Percentiles rank a stretch among this genome's conserved stretches.
phyloP scores from a whole-genome alignment of 163 green algal species.

The Scenedesmus sp. region DNA sequence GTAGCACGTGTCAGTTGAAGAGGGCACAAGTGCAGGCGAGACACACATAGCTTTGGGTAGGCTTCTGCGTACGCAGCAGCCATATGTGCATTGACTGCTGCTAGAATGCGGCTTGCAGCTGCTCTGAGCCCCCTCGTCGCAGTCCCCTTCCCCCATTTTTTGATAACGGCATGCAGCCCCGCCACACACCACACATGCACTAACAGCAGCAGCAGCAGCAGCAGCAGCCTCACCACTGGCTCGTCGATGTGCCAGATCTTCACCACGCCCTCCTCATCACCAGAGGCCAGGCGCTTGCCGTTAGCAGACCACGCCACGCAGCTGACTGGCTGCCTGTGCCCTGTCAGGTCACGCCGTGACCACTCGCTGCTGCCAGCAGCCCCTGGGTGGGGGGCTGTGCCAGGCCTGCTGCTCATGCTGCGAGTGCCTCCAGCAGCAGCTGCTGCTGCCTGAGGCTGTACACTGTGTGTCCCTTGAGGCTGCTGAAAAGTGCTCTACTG shows the following conservation, averaged over 20 bases:
- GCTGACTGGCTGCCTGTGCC: neutral
- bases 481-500: neutral
- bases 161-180: neutral
- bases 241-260: slow-evolving; percentile 37
- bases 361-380: neutral
- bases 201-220: neutral
- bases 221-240: neutral
- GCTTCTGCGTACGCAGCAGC: neutral
- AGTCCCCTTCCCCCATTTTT: neutral
- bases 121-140: neutral
- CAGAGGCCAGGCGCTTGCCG: slow-evolving; percentile 40
- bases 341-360: slow-evolving; percentile 3
- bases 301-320: slow-evolving; percentile 23
- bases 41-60: neutral
- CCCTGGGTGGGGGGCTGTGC: neutral
- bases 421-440: neutral
- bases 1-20: neutral
- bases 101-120: neutral
- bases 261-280: slow-evolving; percentile 30
- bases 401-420: slow-evolving; percentile 26
- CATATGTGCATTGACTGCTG: neutral
- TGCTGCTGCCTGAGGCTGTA: neutral
- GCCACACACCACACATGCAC: neutral
- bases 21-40: neutral
- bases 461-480: neutral